Percentiles rank a stretch among this genome's conserved stretches.
Conservation (phyloP, 306 rosid species). For the Argentina anserina region DNA sequence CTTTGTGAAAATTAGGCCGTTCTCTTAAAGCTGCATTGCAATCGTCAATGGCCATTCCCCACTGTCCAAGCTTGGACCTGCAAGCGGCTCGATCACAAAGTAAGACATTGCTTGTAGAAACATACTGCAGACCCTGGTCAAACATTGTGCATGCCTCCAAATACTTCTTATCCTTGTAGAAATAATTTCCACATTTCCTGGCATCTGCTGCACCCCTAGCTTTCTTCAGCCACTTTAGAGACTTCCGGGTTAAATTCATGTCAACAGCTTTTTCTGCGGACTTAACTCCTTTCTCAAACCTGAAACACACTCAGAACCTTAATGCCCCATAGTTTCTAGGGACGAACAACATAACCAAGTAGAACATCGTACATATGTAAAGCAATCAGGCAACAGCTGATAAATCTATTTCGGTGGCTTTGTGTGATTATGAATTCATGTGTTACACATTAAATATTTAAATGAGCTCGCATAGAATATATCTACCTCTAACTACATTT, state of each 20-base stretch:
- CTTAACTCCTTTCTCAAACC: background rate
- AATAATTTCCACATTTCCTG: background rate
- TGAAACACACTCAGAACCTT: background rate
- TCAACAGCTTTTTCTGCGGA: conserved; percentile 3
- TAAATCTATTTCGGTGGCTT: background rate
- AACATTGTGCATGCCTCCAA: conserved; percentile 4
- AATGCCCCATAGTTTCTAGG: background rate
- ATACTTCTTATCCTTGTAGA: background rate
- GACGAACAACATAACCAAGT: background rate
- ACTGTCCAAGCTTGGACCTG: conserved; percentile 12
- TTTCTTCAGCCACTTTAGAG: conserved; percentile 12
- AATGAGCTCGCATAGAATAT: too few relatives aligned
- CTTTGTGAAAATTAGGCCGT: conserved; percentile 9
- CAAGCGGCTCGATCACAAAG: conserved; percentile 6
- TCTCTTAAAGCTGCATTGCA: conserved; percentile 8
- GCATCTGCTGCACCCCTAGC: conserved; percentile 9
- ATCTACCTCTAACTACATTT: too few relatives aligned
- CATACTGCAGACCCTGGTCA: background rate
- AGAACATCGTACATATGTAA: background rate
- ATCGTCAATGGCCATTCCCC: conserved; percentile 8
- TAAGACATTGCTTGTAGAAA: background rate
- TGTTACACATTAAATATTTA: background rate
- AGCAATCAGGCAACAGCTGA: background rate
- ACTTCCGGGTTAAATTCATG: background rate
- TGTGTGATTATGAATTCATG: background rate